Evolutionary conservation across 768 basidiomycete genomes (phyloP).

Genomic region (Boletellus ananas): DNA sequence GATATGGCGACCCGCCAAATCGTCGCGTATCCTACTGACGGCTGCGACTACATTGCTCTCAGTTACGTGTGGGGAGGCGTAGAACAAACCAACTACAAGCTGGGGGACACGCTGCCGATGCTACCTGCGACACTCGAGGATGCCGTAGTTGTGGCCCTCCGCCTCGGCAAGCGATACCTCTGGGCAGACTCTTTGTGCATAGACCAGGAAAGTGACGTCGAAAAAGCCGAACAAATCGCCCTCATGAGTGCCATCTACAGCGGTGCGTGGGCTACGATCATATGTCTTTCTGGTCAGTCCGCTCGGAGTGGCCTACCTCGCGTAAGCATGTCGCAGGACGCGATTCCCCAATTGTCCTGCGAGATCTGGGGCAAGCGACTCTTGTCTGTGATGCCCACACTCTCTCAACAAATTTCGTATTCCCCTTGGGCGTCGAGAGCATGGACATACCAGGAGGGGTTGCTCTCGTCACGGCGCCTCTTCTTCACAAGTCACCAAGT

Average conservation of each 20-base stretch:
- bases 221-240: constrained; percentile 10
- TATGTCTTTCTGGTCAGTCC: constrained; percentile 5
- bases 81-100: constrained; percentile 4
- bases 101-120: constrained; percentile 6
- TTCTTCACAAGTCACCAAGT: constrained; percentile 21
- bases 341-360: constrained; percentile 10
- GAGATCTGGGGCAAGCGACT: constrained; percentile 4
- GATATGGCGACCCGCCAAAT: constrained; percentile 8
- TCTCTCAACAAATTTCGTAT: not conserved
- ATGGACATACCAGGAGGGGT: constrained; percentile 13
- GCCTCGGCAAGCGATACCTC: constrained; percentile 13
- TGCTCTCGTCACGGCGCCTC: constrained; percentile 14
- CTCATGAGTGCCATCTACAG: constrained; percentile 18
- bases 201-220: constrained; percentile 3
- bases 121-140: constrained; percentile 19
- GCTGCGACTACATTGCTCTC: constrained; percentile 11
- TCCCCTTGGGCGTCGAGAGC: constrained; percentile 15
- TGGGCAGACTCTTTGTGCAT: constrained; percentile 21
- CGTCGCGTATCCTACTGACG: constrained; percentile 1
- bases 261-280: constrained; percentile 12
- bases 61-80: constrained; percentile 20
- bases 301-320: constrained; percentile 12
- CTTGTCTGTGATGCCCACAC: constrained; percentile 10
- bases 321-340: constrained; percentile 5
- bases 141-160: constrained; percentile 11